Percentiles rank a stretch among this genome's conserved stretches.
phyloP scores from a whole-genome alignment of 495 filamentous ascomycete genomes.

The Aspergillus wentii region DNA sequence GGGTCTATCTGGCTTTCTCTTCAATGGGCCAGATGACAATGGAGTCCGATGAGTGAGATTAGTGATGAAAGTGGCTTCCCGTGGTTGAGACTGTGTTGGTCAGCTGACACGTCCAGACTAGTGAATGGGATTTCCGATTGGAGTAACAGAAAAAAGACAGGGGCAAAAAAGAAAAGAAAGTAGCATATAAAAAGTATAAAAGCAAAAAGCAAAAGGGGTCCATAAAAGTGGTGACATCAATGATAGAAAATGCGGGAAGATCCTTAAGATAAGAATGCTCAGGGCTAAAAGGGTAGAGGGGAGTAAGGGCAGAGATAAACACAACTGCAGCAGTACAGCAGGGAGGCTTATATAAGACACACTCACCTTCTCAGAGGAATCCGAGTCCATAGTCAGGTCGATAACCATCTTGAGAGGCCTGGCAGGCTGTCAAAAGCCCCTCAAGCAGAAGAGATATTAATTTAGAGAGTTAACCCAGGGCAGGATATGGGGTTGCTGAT shows the following conservation, averaged over 20 bases:
- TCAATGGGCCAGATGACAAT: constrained; percentile 7
- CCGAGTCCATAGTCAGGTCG: constrained; percentile 20
- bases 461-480: too few relatives aligned
- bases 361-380: constrained; percentile 13
- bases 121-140: too few relatives aligned
- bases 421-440: too few relatives aligned
- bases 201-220: too few relatives aligned
- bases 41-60: constrained; percentile 5
- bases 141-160: too few relatives aligned
- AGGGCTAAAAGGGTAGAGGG: background rate
- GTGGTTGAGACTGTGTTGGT: constrained; percentile 1
- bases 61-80: background rate
- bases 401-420: constrained; percentile 18
- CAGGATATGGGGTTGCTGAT: too few relatives aligned
- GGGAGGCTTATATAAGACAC: too few relatives aligned
- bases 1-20: constrained; percentile 12
- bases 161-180: too few relatives aligned
- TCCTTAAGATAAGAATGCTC: background rate
- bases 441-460: too few relatives aligned
- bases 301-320: background rate
- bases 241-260: too few relatives aligned
- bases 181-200: background rate
- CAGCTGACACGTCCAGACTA: constrained; percentile 1
- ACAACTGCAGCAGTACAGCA: background rate
- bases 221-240: background rate